A percentile compares a stretch with the other conserved stretches of the same genome.
Conservation (phyloP, 2,329 filamentous ascomycete species). For the Penicillium sp. region DNA sequence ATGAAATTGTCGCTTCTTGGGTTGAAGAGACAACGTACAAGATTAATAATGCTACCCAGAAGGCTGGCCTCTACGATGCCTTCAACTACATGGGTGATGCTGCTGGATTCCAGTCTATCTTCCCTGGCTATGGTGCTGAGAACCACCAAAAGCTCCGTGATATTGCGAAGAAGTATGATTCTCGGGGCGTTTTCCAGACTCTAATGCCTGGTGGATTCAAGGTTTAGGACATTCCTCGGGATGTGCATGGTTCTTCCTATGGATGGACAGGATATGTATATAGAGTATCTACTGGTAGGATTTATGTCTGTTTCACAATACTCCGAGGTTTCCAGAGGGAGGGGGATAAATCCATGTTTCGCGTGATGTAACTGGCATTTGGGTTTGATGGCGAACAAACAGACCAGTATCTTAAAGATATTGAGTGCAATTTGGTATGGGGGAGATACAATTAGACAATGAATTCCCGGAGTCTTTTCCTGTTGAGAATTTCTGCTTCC, state of each 20-base stretch:
- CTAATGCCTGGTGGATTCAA: constrained; percentile 42
- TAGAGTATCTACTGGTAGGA: not conserved
- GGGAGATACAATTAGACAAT: constrained; percentile 7
- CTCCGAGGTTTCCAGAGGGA: not conserved
- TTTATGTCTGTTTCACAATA: not conserved
- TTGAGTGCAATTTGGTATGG: not conserved
- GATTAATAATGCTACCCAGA: too few relatives aligned
- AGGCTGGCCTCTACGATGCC: too few relatives aligned
- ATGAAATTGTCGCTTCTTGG: too few relatives aligned
- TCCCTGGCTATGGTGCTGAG: too few relatives aligned
- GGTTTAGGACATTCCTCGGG: constrained; percentile 19
- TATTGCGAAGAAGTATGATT: constrained; percentile 40
- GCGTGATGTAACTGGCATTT: not conserved
- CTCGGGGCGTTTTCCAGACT: constrained; percentile 37
- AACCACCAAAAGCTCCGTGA: constrained; percentile 21
- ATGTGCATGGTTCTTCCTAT: not conserved
- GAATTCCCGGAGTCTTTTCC: constrained; percentile 22
- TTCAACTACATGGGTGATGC: too few relatives aligned
- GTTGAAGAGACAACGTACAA: too few relatives aligned
- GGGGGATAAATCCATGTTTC: not conserved
- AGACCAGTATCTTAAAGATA: too few relatives aligned
- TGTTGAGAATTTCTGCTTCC: constrained; percentile 34
- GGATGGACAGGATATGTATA: not conserved
- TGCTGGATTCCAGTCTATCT: too few relatives aligned
- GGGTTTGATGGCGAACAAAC: too few relatives aligned